Evolutionary conservation across 306 rosid genomes (phyloP).

Genomic region (Prunus mume): DNA sequence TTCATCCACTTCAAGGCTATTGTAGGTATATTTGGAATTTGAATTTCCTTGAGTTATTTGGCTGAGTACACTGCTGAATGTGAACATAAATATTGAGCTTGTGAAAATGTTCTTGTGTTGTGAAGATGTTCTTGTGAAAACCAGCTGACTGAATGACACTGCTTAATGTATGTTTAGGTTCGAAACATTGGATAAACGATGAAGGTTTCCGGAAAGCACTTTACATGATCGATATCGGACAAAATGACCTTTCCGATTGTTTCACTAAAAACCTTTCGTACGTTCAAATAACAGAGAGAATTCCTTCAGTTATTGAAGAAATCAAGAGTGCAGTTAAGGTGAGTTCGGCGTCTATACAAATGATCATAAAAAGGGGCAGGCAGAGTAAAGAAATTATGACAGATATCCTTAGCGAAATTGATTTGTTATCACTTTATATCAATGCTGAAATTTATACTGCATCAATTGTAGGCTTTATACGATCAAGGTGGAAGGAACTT

Average conservation of each 20-base stretch:
- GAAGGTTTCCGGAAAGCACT: conserved; percentile 68
- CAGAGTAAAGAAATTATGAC: neutral
- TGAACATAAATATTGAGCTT: neutral
- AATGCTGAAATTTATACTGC: neutral
- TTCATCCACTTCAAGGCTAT: conserved; percentile 65
- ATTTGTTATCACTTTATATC: neutral
- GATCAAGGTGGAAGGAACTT: conserved; percentile 84
- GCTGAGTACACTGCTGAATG: too few species aligned
- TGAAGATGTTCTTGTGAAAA: neutral
- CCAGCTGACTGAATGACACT: neutral
- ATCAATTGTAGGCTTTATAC: conserved; percentile 52
- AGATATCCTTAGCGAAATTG: neutral
- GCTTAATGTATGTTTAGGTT: conserved; percentile 34
- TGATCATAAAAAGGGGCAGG: neutral
- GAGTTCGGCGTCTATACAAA: conserved; percentile 7
- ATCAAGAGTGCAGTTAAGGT: conserved; percentile 69
- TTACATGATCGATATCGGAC: conserved; percentile 91
- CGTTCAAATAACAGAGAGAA: conserved; percentile 48
- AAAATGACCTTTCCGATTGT: conserved; percentile 81
- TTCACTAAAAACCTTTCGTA: conserved; percentile 59
- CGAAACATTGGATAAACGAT: conserved; percentile 40
- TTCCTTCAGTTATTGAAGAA: conserved; percentile 58
- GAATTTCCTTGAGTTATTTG: neutral
- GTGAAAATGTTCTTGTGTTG: neutral
- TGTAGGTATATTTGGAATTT: conserved; percentile 41